Evolutionary conservation across 345 rosid genomes (phyloP).

Genomic region (Durio zibethinus): DNA sequence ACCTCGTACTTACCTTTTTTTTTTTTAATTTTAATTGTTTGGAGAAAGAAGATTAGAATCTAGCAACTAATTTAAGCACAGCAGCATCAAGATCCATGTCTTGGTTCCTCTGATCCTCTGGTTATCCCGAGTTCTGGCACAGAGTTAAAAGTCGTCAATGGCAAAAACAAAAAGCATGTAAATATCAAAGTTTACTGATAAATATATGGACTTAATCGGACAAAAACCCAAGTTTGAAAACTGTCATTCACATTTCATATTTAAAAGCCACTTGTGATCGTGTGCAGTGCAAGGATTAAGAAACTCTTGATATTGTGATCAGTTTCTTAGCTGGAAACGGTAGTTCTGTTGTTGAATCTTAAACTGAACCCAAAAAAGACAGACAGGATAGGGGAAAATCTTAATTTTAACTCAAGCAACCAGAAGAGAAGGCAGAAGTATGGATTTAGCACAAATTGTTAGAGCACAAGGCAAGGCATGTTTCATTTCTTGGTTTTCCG

Average conservation of each 20-base stretch:
- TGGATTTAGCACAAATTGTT: not conserved
- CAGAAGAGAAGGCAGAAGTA: not conserved
- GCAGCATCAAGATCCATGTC: too few species aligned
- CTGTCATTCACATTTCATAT: not conserved
- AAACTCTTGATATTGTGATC: not conserved
- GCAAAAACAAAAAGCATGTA: not conserved
- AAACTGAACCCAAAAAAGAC: not conserved
- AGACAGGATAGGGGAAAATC: not conserved
- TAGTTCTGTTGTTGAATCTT: not conserved
- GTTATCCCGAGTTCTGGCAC: not conserved
- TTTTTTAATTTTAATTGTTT: too few species aligned
- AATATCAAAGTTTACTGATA: not conserved
- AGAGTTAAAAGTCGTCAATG: not conserved
- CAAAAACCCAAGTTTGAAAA: not conserved
- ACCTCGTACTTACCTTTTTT: too few species aligned
- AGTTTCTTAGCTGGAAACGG: not conserved
- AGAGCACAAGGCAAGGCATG: not conserved
- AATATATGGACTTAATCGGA: not conserved
- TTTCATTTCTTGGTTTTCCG: not conserved
- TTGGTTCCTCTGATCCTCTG: too few species aligned
- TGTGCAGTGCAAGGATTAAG: not conserved
- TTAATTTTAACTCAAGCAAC: not conserved
- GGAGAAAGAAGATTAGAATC: too few species aligned
- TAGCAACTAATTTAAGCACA: too few species aligned
- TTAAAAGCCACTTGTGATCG: not conserved